Conservation (phyloP, 164 flowering plant genomes). For the Nymphaea thermarum region DNA sequence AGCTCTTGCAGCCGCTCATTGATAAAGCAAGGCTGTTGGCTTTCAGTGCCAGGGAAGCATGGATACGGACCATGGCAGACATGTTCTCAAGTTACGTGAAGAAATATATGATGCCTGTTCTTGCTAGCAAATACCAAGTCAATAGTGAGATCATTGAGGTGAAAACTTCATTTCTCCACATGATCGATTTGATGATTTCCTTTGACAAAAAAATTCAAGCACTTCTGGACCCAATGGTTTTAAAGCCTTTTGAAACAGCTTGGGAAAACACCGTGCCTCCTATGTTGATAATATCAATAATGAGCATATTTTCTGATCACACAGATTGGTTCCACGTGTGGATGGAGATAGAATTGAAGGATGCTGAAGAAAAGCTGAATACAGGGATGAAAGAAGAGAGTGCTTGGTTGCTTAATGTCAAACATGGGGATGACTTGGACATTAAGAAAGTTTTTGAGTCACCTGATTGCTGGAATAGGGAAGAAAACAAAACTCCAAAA, state of each 20-base stretch:
- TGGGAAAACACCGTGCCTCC: slow-evolving; percentile 10
- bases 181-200: slow-evolving; percentile 39
- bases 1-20: slow-evolving; percentile 58
- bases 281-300: slow-evolving; percentile 20
- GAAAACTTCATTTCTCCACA: slow-evolving; percentile 45
- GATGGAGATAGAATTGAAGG: slow-evolving; percentile 56
- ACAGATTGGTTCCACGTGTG: slow-evolving; percentile 54
- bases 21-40: slow-evolving; percentile 45
- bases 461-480: slow-evolving; percentile 24
- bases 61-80: slow-evolving; percentile 57
- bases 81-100: slow-evolving; percentile 35
- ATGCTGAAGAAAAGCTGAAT: slow-evolving; percentile 42
- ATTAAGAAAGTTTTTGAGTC: slow-evolving; percentile 10
- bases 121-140: slow-evolving; percentile 28
- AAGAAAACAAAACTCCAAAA: slow-evolving; percentile 41
- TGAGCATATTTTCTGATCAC: slow-evolving; percentile 34
- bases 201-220: slow-evolving; percentile 46
- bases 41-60: slow-evolving; percentile 54
- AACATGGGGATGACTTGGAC: slow-evolving; percentile 4
- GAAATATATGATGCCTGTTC: slow-evolving; percentile 27
- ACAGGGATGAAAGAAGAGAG: slow-evolving; percentile 30
- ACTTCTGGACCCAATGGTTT: slow-evolving; percentile 30
- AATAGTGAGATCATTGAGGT: slow-evolving; percentile 19
- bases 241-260: slow-evolving; percentile 6
- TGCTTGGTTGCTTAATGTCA: slow-evolving; percentile 25